A percentile compares a stretch with the other conserved stretches of the same genome.
Conservation (phyloP, 2,329 filamentous ascomycete genomes). For the Ascochyta rabiei region DNA sequence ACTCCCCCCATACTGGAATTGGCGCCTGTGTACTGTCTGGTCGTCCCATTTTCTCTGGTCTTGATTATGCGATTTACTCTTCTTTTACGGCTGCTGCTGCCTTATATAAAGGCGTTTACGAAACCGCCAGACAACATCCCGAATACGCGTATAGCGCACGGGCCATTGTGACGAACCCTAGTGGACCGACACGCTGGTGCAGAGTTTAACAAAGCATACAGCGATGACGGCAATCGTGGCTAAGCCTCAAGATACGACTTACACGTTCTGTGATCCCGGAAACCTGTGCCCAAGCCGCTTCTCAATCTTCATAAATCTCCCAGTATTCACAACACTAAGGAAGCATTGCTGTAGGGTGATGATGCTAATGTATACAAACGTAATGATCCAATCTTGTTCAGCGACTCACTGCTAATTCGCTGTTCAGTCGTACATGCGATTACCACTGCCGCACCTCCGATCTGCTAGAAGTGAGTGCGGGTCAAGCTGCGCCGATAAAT, state of each 20-base stretch:
- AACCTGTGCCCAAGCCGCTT: too few relatives aligned
- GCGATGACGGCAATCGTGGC: background rate
- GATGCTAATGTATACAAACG: too few relatives aligned
- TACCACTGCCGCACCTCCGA: too few relatives aligned
- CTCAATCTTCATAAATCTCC: too few relatives aligned
- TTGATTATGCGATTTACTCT: background rate
- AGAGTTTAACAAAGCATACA: background rate
- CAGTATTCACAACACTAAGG: too few relatives aligned
- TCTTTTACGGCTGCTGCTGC: background rate
- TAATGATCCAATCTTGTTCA: too few relatives aligned
- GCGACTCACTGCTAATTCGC: too few relatives aligned
- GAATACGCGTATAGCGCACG: slow-evolving; percentile 17
- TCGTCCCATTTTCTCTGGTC: background rate
- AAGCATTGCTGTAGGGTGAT: too few relatives aligned
- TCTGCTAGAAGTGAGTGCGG: too few relatives aligned
- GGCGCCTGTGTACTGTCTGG: slow-evolving; percentile 5
- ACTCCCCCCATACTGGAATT: slow-evolving; percentile 6
- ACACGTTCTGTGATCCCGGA: too few relatives aligned
- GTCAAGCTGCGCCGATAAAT: too few relatives aligned
- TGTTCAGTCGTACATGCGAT: too few relatives aligned
- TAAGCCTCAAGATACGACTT: background rate
- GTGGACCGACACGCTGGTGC: background rate
- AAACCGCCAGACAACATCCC: background rate
- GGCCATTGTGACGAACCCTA: background rate
- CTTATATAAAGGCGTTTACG: background rate